Base-by-base conservation (phyloP, 768 basidiomycete species). In the Lactarius vividus region DNA sequence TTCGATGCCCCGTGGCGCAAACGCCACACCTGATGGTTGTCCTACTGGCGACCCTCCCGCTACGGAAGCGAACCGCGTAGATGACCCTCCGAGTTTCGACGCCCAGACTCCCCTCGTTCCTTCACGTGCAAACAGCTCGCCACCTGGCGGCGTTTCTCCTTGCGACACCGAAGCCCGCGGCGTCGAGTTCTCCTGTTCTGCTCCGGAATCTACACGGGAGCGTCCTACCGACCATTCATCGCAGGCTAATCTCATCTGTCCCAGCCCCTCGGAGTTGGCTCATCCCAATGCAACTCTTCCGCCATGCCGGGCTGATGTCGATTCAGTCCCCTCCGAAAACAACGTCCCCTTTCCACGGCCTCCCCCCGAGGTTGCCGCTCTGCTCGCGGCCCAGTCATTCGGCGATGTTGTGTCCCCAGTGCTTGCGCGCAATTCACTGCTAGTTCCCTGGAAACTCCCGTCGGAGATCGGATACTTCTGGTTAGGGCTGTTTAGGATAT, bases 371-470 rank as follows among this genome's bases (percentile, higher is more conserved):
- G 62, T 69, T 20, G 16, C 57, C 3, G 28, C 57, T 5, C 18
- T 69, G 26, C 58, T 69, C 8, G n/a, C 9, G 6, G 18, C 33
- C 18, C n/a, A 63, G 33, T 23, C 31, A 10, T 39, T 42, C 11
- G 61, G 61, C 16, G 46, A 40, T 3, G 61, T 49, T 3, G 56
- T 70, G 20, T 39, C 69, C 20, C 28, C 63, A 15, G 33, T 70
- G 31, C 57, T 70, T 20, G 29, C 67, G 31, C 69, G 67, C 18
- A 52, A 56, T 6, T 69, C 69, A 4, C 69, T 67, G 18, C 33
- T 70, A 33, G 67, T 69, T 20, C 69, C 60, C 20, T 70, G 69
- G 69, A n/a, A 33, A 9, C 67, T 70, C 11, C 63, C 69, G 8
- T 59, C 61, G 37, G 67, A 65, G 54, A 63, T 69, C n/a, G 63